Conservation (phyloP, 305 asterid genomes). For the Fraxinus latifolia region DNA sequence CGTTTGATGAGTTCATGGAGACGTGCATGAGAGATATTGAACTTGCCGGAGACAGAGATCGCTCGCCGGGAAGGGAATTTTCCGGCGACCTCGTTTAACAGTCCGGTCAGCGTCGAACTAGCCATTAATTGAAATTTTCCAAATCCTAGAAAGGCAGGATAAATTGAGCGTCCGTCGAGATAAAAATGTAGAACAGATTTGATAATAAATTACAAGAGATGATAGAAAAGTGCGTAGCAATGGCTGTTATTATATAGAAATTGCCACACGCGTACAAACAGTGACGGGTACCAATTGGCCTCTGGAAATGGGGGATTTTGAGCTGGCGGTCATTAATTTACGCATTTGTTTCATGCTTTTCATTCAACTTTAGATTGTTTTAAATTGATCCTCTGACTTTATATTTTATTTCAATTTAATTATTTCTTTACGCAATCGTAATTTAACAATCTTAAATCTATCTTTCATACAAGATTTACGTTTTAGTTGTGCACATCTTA, state of each 20-base stretch:
- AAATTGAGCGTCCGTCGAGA: neutral
- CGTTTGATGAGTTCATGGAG: conserved; percentile 57
- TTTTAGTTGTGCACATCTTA: neutral
- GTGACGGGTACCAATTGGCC: neutral
- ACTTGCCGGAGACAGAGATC: conserved; percentile 54
- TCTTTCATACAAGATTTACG: neutral
- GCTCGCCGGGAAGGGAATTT: conserved; percentile 62
- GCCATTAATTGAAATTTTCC: conserved; percentile 2
- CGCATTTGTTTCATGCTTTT: neutral
- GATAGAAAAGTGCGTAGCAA: neutral
- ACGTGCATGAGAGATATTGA: conserved; percentile 60
- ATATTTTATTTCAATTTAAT: neutral
- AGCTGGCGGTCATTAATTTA: neutral
- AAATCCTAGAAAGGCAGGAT: neutral
- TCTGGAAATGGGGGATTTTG: neutral
- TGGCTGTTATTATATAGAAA: neutral
- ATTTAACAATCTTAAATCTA: neutral
- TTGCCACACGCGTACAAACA: neutral
- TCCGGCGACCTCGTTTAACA: conserved; percentile 52
- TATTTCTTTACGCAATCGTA: neutral
- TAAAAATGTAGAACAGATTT: neutral
- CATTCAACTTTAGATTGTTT: neutral
- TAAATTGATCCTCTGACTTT: neutral
- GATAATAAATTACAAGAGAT: neutral
- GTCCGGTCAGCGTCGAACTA: conserved; percentile 59